Evolutionary conservation across 805 yeast species (phyloP), one percentile per base, ranked within the genome.

Genomic region (Sungouiella thailandica): DNA sequence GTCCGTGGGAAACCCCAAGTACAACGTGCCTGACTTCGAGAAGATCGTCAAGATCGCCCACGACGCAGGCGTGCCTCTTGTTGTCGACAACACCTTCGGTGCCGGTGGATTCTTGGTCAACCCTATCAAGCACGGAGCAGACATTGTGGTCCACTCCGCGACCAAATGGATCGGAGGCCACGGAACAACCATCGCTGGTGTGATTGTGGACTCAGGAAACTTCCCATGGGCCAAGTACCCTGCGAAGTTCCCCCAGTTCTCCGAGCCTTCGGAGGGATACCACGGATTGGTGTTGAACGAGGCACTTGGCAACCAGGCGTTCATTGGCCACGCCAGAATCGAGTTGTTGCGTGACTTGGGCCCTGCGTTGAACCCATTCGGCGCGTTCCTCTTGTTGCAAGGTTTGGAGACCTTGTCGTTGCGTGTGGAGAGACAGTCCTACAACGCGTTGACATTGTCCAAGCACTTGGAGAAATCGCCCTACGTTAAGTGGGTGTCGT

Each of bases 131-230:
- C 83, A 76, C 52, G 97, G 97, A 46, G 97, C 87, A 29, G 96
- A 89, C 58, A 82, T 89, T 46, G 83, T 90, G 22, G 83, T 83
- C 14, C 96, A 89, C 61, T 88, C 96, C 41, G 96, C 96, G 35
- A 89, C 97, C 39, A 89, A 89, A 62, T 90, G 96, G 96, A 89
- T 89, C 47, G 95, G 95, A 44, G 97, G 97, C 39, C 97, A 89
- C 57, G 97, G 97, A 56, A 87, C 84, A 37, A 86, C 96, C 28
- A 80, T 89, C 60, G 97, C 83, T 34, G 97, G 97, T 70, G 84
- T 81, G 34, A 72, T 90, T 46, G 72, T 90, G 30, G 96, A 90
- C 58, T 77, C 88, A 23, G 96, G 97, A 47, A 89, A 83, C 32
- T 90, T 90, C 72, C 94, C 90, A 52, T 90, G 95, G 89, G 68